Evolutionary conservation across 768 basidiomycete species (phyloP), one percentile per base, ranked within the genome.

Genomic region (Tulasnella sp.): DNA sequence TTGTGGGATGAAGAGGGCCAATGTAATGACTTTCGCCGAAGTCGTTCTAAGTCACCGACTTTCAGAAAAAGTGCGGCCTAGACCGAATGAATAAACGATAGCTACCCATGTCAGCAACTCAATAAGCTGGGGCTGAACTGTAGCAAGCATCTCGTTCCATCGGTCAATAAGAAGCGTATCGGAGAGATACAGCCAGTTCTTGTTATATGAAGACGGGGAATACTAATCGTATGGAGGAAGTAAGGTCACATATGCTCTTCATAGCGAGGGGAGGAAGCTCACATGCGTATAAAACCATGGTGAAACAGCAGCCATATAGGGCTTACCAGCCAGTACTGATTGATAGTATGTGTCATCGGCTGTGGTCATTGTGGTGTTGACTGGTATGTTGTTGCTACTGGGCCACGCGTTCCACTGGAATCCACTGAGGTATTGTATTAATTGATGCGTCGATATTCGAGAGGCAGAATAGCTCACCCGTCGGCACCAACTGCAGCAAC

Each of bases 171-270:
- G 70, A 0, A 71, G 60, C 15, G 64, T 59, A 56, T 71, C 70
- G 45, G 67, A 66, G 56, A 67, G 65, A 64, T 70, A 72, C 7
- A 69, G 23, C 70, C 70, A 72, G 65, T 72, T 72, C 62, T 71
- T 71, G 48, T 64, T 55, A 51, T 67, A 71, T 10, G 70, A 59
- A 4, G 68, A 68, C 42, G 68, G 68, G 30, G 34, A 38, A 38
- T 38, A 38, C 34, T 38, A 15, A 61, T 27, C 53, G 53, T 42
- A 19, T 32, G 19, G 19, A 11, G 7, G 27, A 11, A 10, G n/a
- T 32, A 19, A 21, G 19, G 5, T 9, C 19, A 27, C 10, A 10
- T 13, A 51, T 7, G 50, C 15, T 7, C 17, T 15, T 3, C 21
- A 11, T 42, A 24, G 17, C 24, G 38, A 13, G 15, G 7, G 7